A percentile compares a stretch with the other conserved stretches of the same genome.
These are phyloP conservation scores for Sequoiadendron giganteum DNA, from an alignment of 75 land plant species.

Conservation along the genomic window DNA sequence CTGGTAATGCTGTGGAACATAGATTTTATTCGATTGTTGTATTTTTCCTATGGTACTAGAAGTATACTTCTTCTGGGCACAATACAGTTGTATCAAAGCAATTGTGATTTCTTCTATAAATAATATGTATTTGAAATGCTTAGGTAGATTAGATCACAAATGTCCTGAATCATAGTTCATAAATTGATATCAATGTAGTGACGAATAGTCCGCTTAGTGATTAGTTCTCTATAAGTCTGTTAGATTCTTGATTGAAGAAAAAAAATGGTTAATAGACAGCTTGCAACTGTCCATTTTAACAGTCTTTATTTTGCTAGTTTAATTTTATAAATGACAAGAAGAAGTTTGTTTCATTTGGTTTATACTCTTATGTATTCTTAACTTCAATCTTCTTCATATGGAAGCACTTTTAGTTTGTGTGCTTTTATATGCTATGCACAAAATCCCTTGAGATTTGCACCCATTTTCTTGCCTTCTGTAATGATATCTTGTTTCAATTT, in stretches of 20 bases:
- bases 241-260: too few relatives aligned
- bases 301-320: too few relatives aligned
- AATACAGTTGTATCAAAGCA: not conserved
- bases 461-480: not conserved
- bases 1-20: too few relatives aligned
- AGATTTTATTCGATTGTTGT: not conserved
- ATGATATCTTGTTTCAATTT: not conserved
- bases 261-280: too few relatives aligned
- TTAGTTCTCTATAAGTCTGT: not conserved
- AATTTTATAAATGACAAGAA: not conserved
- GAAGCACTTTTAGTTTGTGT: not conserved
- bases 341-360: not conserved
- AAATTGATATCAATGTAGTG: not conserved
- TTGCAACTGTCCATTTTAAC: too few relatives aligned
- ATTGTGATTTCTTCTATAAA: not conserved
- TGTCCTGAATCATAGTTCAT: not conserved
- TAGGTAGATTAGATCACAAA: not conserved
- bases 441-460: not conserved
- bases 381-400: not conserved
- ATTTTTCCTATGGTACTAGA: not conserved
- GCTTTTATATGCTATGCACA: not conserved
- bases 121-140: not conserved
- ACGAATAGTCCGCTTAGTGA: not conserved
- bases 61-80: not conserved
- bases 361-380: not conserved